A percentile compares a stretch with the other conserved stretches of the same genome.
phyloP scores from a whole-genome alignment of 768 basidiomycete species.

The Serendipita sp. region DNA sequence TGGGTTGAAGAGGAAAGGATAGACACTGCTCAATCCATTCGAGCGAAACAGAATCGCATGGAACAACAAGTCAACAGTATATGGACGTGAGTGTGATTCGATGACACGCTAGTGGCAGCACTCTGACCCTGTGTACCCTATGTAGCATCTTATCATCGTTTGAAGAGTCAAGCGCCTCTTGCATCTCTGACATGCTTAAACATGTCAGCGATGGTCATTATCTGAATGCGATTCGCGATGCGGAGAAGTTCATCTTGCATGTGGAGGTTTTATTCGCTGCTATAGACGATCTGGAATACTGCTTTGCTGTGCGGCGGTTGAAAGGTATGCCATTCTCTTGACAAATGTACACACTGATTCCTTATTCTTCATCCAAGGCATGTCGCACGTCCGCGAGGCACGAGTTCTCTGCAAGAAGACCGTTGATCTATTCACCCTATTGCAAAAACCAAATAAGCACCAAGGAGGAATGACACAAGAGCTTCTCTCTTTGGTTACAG shows the following conservation, averaged over 20 bases:
- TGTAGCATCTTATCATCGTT: constrained; percentile 83
- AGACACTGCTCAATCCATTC: constrained; percentile 64
- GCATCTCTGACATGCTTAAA: constrained; percentile 96
- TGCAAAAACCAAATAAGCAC: constrained; percentile 67
- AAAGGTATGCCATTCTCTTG: constrained; percentile 49
- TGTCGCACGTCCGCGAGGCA: constrained; percentile 96
- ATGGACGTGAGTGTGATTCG: constrained; percentile 67
- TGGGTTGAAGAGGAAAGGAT: constrained; percentile 54
- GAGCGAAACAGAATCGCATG: constrained; percentile 84
- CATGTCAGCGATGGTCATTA: constrained; percentile 96
- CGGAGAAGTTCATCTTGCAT: constrained; percentile 95
- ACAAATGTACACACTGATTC: no score
- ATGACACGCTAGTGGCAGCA: background rate
- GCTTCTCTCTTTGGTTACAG: constrained; percentile 88
- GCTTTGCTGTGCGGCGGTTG: constrained; percentile 60
- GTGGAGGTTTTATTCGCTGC: constrained; percentile 95
- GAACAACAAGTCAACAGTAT: constrained; percentile 96
- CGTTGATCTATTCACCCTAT: constrained; percentile 89
- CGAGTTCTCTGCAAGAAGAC: constrained; percentile 98
- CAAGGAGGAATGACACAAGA: constrained; percentile 96
- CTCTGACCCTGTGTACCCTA: background rate
- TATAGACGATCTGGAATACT: constrained; percentile 87
- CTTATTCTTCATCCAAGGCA: constrained; percentile 38
- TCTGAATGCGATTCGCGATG: constrained; percentile 93
- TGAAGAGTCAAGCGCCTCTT: constrained; percentile 97